A percentile compares a stretch with the other conserved stretches of the same genome.
These are phyloP conservation scores for Chrysophaeum taylorii DNA, from an alignment of 352 stramenopile species.

Conservation along the genomic window DNA sequence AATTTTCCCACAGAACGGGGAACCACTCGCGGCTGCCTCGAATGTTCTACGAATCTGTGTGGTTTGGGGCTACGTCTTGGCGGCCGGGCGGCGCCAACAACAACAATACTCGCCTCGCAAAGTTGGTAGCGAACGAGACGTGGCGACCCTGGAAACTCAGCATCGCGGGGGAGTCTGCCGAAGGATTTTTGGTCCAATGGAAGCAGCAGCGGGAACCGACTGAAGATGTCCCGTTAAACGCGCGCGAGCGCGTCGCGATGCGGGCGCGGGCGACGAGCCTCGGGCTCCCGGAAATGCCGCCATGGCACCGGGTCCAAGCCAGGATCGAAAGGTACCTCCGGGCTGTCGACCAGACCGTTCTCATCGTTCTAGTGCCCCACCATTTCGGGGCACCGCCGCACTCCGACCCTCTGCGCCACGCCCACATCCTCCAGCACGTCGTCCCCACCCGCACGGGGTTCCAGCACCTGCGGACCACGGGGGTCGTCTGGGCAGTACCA, in stretches of 20 bases:
- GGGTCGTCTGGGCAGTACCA: background rate
- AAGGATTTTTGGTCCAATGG: background rate
- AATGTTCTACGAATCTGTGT: background rate
- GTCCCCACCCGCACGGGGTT: background rate
- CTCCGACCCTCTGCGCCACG: background rate
- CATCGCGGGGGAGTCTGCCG: background rate
- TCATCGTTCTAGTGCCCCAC: background rate
- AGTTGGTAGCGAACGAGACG: too few species aligned
- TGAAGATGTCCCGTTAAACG: background rate
- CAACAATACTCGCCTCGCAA: too few species aligned
- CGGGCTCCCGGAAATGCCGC: background rate
- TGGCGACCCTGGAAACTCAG: background rate
- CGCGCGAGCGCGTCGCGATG: background rate
- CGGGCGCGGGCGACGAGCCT: background rate
- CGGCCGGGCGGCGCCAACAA: background rate
- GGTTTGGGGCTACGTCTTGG: background rate
- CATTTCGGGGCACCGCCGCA: background rate
- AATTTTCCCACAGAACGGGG: too few species aligned
- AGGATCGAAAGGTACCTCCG: background rate
- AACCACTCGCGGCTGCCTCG: background rate
- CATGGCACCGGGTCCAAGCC: background rate
- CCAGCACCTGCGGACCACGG: background rate
- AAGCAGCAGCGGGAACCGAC: background rate
- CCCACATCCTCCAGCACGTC: slow-evolving; percentile 5
- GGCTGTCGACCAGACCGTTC: background rate